Evolutionary conservation across 2,329 filamentous ascomycete species (phyloP).

Genomic region (Ophiostoma sp.): DNA sequence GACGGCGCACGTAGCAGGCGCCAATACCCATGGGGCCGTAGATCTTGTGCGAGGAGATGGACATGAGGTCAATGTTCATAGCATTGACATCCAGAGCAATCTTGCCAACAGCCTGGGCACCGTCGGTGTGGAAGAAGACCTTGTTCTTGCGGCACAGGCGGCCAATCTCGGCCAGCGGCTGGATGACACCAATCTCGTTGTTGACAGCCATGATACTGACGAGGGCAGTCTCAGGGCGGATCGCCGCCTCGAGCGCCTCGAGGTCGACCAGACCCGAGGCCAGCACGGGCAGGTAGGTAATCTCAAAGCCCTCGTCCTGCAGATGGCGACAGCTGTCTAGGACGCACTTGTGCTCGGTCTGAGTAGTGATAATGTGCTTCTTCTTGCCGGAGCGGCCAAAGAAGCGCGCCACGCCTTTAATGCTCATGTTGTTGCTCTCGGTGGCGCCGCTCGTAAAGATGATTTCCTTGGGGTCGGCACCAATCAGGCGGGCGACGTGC

Average conservation of each 20-base stretch:
- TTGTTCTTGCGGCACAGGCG: slow-evolving; percentile 87
- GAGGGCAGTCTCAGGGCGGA: slow-evolving; percentile 84
- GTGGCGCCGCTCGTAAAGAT: slow-evolving; percentile 98
- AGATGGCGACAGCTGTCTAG: slow-evolving; percentile 95
- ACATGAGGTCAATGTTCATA: slow-evolving; percentile 98
- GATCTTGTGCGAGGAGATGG: slow-evolving; percentile 97
- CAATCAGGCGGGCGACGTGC: slow-evolving; percentile 83
- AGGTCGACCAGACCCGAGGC: slow-evolving; percentile 82
- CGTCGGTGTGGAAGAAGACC: slow-evolving; percentile 97
- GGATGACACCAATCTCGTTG: slow-evolving; percentile 99
- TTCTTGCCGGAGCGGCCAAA: slow-evolving; percentile 93
- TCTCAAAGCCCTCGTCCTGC: slow-evolving; percentile 92
- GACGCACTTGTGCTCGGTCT: slow-evolving; percentile 99
- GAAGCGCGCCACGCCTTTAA: slow-evolving; percentile 96
- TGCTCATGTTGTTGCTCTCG: slow-evolving; percentile 99
- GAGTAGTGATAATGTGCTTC: slow-evolving; percentile 95
- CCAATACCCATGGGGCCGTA: slow-evolving; percentile 97
- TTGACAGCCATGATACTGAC: slow-evolving; percentile 99
- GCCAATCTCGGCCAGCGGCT: slow-evolving; percentile 91
- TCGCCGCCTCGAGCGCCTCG: slow-evolving; percentile 80
- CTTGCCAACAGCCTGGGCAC: slow-evolving; percentile 96
- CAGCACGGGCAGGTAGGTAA: slow-evolving; percentile 95
- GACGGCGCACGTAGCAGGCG: slow-evolving; percentile 90
- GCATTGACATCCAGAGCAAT: slow-evolving; percentile 95
- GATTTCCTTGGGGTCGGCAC: slow-evolving; percentile 95